phyloP scores from a whole-genome alignment of 2,329 filamentous ascomycete genomes.

The Aplosporella prunicola region DNA sequence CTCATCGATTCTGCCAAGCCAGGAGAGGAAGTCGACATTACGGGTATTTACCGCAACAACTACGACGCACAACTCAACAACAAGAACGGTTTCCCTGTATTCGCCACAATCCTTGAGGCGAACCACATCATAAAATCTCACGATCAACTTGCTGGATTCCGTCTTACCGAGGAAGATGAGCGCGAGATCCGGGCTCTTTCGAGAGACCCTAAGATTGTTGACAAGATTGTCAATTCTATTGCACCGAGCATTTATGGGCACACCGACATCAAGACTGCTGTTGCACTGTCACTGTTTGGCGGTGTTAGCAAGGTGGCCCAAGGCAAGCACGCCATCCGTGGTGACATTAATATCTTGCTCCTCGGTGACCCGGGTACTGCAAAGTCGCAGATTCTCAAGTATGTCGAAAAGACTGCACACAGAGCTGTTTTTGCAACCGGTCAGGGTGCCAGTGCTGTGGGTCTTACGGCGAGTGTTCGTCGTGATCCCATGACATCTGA shows the following conservation, averaged over 20 bases:
- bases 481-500: constrained; percentile 85
- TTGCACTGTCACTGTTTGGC: constrained; percentile 88
- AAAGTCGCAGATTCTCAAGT: constrained; percentile 94
- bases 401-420: constrained; percentile 90
- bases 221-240: constrained; percentile 87
- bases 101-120: constrained; percentile 93
- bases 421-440: constrained; percentile 98
- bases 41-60: constrained; percentile 94
- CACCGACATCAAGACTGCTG: constrained; percentile 91
- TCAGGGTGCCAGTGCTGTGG: constrained; percentile 93
- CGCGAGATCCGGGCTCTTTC: constrained; percentile 80
- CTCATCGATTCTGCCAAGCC: constrained; percentile 95
- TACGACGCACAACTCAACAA: constrained; percentile 97
- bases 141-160: constrained; percentile 93
- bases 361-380: constrained; percentile 97
- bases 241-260: constrained; percentile 97
- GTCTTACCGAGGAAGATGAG: constrained; percentile 90
- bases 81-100: constrained; percentile 96
- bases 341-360: constrained; percentile 94
- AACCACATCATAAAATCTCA: constrained; percentile 97
- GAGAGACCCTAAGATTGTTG: constrained; percentile 80
- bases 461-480: constrained; percentile 94
- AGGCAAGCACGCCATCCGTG: constrained; percentile 82
- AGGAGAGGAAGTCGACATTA: constrained; percentile 94
- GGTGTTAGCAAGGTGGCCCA: constrained; percentile 87